Conservation (phyloP, 2,329 filamentous ascomycete species). For the Aspergillus persii region DNA sequence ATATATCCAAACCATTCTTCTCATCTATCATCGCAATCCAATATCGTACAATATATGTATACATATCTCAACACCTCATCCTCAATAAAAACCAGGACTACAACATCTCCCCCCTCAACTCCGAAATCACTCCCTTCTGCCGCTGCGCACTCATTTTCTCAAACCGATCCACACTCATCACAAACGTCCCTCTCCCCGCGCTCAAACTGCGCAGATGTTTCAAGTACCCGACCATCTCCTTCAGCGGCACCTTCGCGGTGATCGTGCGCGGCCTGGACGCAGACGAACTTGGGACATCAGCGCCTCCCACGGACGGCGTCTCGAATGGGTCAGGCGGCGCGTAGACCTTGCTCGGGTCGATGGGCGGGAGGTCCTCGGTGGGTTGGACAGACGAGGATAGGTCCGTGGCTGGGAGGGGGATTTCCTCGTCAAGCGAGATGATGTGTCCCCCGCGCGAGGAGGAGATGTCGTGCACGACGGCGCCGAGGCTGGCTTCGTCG, state of each 20-base stretch:
- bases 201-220: constrained; percentile 86
- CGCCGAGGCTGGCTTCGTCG: constrained; percentile 75
- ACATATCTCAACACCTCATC: too few relatives aligned
- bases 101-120: constrained; percentile 37
- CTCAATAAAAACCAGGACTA: background rate
- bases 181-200: constrained; percentile 74
- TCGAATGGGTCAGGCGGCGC: constrained; percentile 80
- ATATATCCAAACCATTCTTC: too few relatives aligned
- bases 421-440: constrained; percentile 63
- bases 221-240: constrained; percentile 95
- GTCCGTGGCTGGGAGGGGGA: constrained; percentile 30
- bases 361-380: constrained; percentile 40
- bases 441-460: constrained; percentile 72
- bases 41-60: too few relatives aligned
- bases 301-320: constrained; percentile 19
- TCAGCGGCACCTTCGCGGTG: constrained; percentile 82
- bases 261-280: constrained; percentile 60
- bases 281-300: constrained; percentile 30
- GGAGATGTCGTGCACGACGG: constrained; percentile 78
- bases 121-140: constrained; percentile 55
- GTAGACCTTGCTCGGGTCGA: constrained; percentile 77
- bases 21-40: too few relatives aligned
- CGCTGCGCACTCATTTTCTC: constrained; percentile 63
- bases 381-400: constrained; percentile 14
- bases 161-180: constrained; percentile 71